Conservation (phyloP, 2,329 filamentous ascomycete species). For the Monilinia aucupariae region DNA sequence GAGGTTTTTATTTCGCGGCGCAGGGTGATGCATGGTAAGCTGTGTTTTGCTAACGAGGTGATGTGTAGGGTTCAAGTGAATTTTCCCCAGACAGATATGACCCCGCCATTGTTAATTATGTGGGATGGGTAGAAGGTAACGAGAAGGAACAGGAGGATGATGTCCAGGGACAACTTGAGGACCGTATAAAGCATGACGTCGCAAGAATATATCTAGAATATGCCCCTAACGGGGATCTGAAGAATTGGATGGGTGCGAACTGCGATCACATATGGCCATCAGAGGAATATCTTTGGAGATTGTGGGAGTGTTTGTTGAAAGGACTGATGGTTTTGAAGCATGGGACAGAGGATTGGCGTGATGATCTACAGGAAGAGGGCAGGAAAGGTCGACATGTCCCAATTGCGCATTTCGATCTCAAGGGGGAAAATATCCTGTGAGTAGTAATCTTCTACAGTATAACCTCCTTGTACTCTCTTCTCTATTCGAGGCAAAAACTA, state of each 20-base stretch:
- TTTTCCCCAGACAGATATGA: not conserved
- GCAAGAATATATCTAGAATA: constrained; percentile 13
- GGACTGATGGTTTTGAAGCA: constrained; percentile 1
- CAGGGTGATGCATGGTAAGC: no score
- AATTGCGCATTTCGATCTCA: constrained; percentile 7
- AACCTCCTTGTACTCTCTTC: not conserved
- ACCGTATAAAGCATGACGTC: not conserved
- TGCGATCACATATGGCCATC: not conserved
- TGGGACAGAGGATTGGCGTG: not conserved
- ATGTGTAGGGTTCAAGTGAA: not conserved
- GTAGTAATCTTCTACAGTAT: not conserved
- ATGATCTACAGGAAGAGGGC: not conserved
- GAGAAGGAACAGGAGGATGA: not conserved
- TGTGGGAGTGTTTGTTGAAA: constrained; percentile 13
- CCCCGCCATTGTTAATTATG: not conserved
- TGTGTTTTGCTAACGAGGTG: not conserved
- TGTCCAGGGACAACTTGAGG: not conserved
- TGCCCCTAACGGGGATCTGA: not conserved
- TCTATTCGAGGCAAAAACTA: not conserved
- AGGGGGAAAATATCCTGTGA: constrained; percentile 4
- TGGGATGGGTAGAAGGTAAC: not conserved
- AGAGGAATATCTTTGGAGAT: constrained; percentile 4
- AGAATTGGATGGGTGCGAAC: not conserved
- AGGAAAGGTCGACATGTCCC: not conserved
- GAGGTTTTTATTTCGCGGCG: no score